phyloP scores from a whole-genome alignment of 164 flowering plant species.

The Protea cynaroides region DNA sequence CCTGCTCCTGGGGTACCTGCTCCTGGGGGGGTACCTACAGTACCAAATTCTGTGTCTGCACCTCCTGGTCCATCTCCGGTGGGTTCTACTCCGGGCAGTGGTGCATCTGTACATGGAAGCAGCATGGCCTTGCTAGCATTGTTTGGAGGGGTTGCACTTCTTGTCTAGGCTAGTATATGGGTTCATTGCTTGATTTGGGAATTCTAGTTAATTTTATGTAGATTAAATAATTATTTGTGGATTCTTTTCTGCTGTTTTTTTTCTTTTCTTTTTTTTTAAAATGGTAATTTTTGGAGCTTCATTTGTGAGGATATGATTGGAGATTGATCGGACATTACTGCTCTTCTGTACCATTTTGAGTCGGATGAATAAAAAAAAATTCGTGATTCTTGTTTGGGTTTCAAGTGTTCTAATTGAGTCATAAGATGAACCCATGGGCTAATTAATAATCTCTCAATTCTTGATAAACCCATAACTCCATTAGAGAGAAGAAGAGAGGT shows the following conservation, averaged over 20 bases:
- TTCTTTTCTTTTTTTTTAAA: background rate
- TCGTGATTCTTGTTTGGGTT: constrained; percentile 19
- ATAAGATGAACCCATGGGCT: too few species aligned
- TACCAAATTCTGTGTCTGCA: too few species aligned
- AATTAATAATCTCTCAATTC: too few species aligned
- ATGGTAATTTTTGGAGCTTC: constrained; percentile 21
- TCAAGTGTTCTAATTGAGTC: too few species aligned
- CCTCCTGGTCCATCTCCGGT: too few species aligned
- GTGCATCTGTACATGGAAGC: constrained; percentile 21
- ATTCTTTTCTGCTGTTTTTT: constrained; percentile 16
- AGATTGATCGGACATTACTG: constrained; percentile 16
- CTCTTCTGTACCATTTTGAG: constrained; percentile 28
- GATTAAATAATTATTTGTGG: constrained; percentile 26
- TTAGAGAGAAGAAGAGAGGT: too few species aligned
- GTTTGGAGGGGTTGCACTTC: constrained; percentile 34
- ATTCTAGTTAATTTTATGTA: constrained; percentile 11
- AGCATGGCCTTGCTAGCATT: constrained; percentile 28
- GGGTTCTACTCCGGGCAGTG: background rate
- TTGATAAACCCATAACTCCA: too few species aligned
- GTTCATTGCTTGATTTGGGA: constrained; percentile 8
- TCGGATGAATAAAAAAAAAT: constrained; percentile 22
- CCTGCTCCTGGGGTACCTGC: background rate
- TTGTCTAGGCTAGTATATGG: constrained; percentile 10
- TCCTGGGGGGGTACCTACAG: background rate
- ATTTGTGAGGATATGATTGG: constrained; percentile 17